A percentile compares a stretch with the other conserved stretches of the same genome.
Evolutionary conservation across 306 rosid species (phyloP).

Genomic region (Prunus salicina): DNA sequence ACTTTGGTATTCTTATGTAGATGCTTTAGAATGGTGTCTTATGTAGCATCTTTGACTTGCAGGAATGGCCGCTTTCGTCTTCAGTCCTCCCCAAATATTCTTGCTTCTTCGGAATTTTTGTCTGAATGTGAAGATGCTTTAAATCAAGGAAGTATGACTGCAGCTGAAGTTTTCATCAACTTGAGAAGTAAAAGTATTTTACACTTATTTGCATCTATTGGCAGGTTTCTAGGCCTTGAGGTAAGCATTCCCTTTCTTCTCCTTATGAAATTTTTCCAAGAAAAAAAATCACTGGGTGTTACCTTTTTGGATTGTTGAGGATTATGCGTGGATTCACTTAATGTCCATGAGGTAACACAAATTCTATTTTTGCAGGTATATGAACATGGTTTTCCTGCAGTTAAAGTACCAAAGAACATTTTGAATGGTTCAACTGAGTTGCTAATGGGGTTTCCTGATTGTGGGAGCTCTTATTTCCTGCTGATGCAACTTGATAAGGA

Average conservation of each 20-base stretch:
- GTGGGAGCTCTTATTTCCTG: slow-evolving; percentile 83
- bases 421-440: slow-evolving; percentile 67
- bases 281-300: not conserved
- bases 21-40: slow-evolving; percentile 13
- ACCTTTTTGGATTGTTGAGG: not conserved
- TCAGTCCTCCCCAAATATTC: slow-evolving; percentile 69
- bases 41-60: slow-evolving; percentile 27
- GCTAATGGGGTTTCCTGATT: slow-evolving; percentile 93
- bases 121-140: slow-evolving; percentile 90
- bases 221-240: slow-evolving; percentile 91
- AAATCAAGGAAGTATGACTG: slow-evolving; percentile 85
- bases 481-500: slow-evolving; percentile 90
- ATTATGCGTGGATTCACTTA: slow-evolving; percentile 8
- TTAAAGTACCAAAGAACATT: slow-evolving; percentile 71
- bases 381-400: slow-evolving; percentile 71
- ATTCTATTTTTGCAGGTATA: slow-evolving; percentile 59
- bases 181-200: slow-evolving; percentile 89
- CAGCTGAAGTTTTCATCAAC: slow-evolving; percentile 80
- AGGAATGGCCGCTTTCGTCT: slow-evolving; percentile 96
- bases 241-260: slow-evolving; percentile 37
- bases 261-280: not conserved
- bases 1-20: slow-evolving; percentile 3
- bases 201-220: slow-evolving; percentile 89
- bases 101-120: slow-evolving; percentile 48
- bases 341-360: not conserved